Percentiles rank a stretch among this genome's conserved stretches.
Conservation (phyloP, 2,329 filamentous ascomycete species). For the Grosmannia serpens region DNA sequence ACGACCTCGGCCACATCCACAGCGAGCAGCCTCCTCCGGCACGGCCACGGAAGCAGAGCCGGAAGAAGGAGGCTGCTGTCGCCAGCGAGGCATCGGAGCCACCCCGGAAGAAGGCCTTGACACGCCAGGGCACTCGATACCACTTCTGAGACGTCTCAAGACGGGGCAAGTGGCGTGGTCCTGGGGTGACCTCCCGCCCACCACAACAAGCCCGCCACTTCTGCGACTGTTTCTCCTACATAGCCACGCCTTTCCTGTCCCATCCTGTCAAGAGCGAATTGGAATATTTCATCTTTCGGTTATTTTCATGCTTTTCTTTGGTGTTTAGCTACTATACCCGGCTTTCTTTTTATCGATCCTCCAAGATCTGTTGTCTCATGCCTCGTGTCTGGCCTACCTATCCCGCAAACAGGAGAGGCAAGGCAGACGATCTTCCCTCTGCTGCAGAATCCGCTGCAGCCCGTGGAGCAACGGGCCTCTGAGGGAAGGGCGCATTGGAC, state of each 20-base stretch:
- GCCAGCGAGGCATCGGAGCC: slow-evolving; percentile 12
- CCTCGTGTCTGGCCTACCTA: neutral
- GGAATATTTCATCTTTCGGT: neutral
- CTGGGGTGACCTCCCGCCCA: neutral
- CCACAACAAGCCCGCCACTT: neutral
- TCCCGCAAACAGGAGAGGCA: neutral
- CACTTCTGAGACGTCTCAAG: slow-evolving; percentile 2
- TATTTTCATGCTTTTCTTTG: neutral
- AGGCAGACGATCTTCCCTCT: neutral
- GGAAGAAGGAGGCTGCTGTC: slow-evolving; percentile 29
- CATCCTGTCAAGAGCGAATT: neutral
- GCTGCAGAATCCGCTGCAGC: neutral
- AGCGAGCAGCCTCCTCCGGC: slow-evolving; percentile 42
- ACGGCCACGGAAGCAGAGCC: slow-evolving; percentile 37
- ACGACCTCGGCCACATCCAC: slow-evolving; percentile 46
- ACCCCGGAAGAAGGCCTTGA: slow-evolving; percentile 14
- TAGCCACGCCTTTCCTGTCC: neutral
- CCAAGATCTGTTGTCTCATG: neutral
- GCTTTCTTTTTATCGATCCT: neutral
- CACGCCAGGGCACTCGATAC: slow-evolving; percentile 11
- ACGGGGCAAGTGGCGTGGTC: neutral
- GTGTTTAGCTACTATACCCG: neutral
- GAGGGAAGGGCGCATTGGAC: neutral
- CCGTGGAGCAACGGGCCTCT: neutral
- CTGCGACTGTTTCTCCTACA: neutral